These are phyloP conservation scores for Globisporangium parvum DNA, from an alignment of 352 stramenopile genomes.

Conservation along the genomic window DNA sequence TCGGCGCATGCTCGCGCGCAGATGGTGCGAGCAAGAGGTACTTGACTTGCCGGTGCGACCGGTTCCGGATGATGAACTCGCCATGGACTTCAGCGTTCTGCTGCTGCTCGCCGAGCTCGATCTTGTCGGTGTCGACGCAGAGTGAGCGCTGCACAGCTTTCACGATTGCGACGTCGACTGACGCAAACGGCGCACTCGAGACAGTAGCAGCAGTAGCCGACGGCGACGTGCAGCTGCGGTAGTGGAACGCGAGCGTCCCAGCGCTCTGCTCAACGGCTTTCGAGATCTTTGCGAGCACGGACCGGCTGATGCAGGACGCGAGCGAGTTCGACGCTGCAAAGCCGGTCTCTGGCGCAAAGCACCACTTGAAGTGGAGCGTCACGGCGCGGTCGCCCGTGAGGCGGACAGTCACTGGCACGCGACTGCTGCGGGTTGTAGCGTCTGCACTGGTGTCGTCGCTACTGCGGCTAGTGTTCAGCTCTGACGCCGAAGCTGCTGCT, in stretches of 20 bases:
- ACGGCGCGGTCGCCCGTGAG: constrained; percentile 28
- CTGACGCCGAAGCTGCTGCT: neutral
- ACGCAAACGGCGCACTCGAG: constrained; percentile 15
- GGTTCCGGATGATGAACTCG: constrained; percentile 64
- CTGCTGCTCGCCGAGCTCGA: constrained; percentile 79
- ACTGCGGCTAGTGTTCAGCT: neutral
- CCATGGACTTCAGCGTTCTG: constrained; percentile 53
- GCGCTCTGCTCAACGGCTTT: constrained; percentile 42
- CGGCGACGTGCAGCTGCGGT: constrained; percentile 10
- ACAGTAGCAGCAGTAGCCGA: constrained; percentile 3
- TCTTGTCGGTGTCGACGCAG: constrained; percentile 48
- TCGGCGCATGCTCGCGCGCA: constrained; percentile 24
- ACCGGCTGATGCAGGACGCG: constrained; percentile 60
- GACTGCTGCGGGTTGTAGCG: neutral
- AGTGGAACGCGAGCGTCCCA: constrained; percentile 52
- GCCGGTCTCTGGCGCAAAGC: constrained; percentile 50
- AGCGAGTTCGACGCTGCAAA: constrained; percentile 62
- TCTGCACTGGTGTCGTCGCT: neutral
- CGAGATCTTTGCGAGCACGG: constrained; percentile 56
- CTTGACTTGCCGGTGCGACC: constrained; percentile 56
- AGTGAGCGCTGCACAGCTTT: constrained; percentile 68
- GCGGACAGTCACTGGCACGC: constrained; percentile 37
- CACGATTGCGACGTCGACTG: constrained; percentile 52
- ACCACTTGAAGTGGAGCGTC: constrained; percentile 53
- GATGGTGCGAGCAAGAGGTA: constrained; percentile 63